Conservation (phyloP, 106 monocot genomes). For the Allium sativum region DNA sequence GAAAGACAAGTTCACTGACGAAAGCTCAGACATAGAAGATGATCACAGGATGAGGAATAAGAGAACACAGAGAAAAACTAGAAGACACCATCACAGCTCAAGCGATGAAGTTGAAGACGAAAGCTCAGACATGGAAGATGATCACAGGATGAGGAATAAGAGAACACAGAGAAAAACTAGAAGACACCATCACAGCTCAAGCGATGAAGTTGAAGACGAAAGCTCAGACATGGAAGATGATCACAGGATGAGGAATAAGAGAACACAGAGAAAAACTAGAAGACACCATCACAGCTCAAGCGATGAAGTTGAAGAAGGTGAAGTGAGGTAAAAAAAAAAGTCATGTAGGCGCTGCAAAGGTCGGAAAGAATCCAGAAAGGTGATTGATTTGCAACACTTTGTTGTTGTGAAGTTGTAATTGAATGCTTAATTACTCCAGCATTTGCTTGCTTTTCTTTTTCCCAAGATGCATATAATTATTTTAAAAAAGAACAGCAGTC, state of each 20-base stretch:
- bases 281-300: conserved; percentile 50
- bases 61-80: no score
- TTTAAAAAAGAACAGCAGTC: neutral
- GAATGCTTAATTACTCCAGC: no score
- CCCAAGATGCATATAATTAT: neutral
- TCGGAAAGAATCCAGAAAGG: conserved; percentile 82
- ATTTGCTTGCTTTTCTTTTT: neutral
- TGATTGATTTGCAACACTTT: conserved; percentile 1
- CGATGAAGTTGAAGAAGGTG: no score
- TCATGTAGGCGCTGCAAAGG: conserved; percentile 60
- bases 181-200: no score
- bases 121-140: conserved; percentile 55
- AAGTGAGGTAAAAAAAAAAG: no score
- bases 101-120: conserved; percentile 23
- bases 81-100: no score
- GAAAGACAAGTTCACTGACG: conserved; percentile 45
- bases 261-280: conserved; percentile 82
- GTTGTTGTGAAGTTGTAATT: no score
- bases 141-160: conserved; percentile 47
- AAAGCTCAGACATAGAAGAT: conserved; percentile 53
- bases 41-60: conserved; percentile 49
- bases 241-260: conserved; percentile 49
- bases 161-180: no score
- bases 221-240: conserved; percentile 44
- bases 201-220: conserved; percentile 22